phyloP scores from a whole-genome alignment of 371 early-diverging fungal species.

The Mucor plumbeus region DNA sequence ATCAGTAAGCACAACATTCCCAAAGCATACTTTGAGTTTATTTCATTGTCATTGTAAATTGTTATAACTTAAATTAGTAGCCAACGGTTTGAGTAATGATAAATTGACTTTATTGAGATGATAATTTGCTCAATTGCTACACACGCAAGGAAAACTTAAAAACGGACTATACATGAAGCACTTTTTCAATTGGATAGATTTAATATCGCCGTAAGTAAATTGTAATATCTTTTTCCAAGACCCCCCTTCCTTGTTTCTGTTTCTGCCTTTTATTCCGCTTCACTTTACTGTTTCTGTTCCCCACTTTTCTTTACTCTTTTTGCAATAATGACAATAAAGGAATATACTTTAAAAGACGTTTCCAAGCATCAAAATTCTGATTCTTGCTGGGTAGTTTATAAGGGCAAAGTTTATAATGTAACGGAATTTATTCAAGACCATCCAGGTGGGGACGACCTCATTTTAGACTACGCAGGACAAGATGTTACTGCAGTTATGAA shows the following conservation, averaged over 20 bases:
- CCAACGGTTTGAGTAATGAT: background rate
- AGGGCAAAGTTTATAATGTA: constrained; percentile 83
- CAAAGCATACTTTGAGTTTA: too few relatives aligned
- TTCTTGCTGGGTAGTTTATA: constrained; percentile 74
- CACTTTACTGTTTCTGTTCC: background rate
- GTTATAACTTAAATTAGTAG: background rate
- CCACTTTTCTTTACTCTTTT: background rate
- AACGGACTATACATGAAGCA: background rate
- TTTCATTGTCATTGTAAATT: too few relatives aligned
- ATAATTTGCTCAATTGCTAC: background rate
- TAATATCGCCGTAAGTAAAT: constrained; percentile 1
- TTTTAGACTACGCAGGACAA: constrained; percentile 76
- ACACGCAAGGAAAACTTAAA: background rate
- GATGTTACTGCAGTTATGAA: constrained; percentile 75
- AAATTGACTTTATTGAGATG: background rate
- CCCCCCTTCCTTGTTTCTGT: background rate
- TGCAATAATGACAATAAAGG: background rate
- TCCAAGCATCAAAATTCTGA: constrained; percentile 24
- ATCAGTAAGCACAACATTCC: too few relatives aligned
- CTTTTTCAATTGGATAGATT: background rate
- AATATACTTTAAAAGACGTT: constrained; percentile 21
- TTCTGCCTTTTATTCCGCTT: background rate
- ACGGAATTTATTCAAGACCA: constrained; percentile 82
- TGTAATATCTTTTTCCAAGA: background rate
- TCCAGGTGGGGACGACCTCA: constrained; percentile 80